A percentile compares a stretch with the other conserved stretches of the same genome.
Conservation (phyloP, 352 stramenopile genomes). For the Thraustochytrium striatum region DNA sequence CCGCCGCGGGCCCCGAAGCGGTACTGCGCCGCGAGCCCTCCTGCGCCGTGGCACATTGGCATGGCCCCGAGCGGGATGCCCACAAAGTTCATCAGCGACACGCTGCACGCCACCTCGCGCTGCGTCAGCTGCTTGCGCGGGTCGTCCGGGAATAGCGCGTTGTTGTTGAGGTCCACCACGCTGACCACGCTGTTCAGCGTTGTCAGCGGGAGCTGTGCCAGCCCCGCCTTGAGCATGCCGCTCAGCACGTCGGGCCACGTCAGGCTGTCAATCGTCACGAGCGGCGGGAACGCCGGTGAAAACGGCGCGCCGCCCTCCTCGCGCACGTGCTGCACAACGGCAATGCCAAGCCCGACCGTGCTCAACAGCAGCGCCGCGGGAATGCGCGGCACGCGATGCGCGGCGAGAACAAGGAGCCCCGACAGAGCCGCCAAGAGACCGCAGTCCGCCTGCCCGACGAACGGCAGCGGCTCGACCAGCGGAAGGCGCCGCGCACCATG, state of each 20-base stretch:
- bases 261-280: slow-evolving; percentile 60
- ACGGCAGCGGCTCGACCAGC: slow-evolving; percentile 58
- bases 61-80: slow-evolving; percentile 81
- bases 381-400: background rate
- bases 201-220: slow-evolving; percentile 83
- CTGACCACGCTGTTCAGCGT: slow-evolving; percentile 85
- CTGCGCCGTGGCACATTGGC: slow-evolving; percentile 84
- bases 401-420: slow-evolving; percentile 54
- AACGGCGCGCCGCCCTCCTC: slow-evolving; percentile 7
- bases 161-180: slow-evolving; percentile 72
- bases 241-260: slow-evolving; percentile 62
- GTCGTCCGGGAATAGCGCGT: slow-evolving; percentile 76
- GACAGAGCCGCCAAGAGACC: slow-evolving; percentile 62
- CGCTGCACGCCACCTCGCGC: slow-evolving; percentile 52
- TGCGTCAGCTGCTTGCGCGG: slow-evolving; percentile 62
- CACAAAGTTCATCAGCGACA: slow-evolving; percentile 74
- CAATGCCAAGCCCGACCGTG: slow-evolving; percentile 20
- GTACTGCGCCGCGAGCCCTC: slow-evolving; percentile 83
- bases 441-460: slow-evolving; percentile 57
- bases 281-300: slow-evolving; percentile 51
- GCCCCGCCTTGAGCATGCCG: slow-evolving; percentile 75
- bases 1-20: slow-evolving; percentile 81
- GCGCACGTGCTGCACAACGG: background rate
- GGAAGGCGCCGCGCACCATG: slow-evolving; percentile 75
- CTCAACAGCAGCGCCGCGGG: slow-evolving; percentile 26